Conservation (phyloP, 2,329 filamentous ascomycete species). For the Pezicula carpinea region DNA sequence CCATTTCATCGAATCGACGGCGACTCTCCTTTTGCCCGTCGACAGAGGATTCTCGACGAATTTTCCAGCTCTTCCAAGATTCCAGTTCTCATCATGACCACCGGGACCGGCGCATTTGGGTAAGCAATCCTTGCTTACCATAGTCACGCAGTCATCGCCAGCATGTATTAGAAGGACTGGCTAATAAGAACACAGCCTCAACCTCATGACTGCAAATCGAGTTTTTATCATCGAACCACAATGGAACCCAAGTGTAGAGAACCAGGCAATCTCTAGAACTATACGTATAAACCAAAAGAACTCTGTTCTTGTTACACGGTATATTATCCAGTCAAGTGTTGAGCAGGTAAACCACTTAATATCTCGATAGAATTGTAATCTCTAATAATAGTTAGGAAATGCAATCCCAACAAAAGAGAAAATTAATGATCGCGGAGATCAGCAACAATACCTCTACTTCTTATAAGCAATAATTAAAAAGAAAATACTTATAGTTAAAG, state of each 20-base stretch:
- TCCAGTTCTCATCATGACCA: slow-evolving; percentile 41
- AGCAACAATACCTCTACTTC: too few relatives aligned
- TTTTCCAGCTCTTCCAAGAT: slow-evolving; percentile 29
- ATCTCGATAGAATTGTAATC: neutral
- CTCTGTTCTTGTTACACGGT: slow-evolving; percentile 20
- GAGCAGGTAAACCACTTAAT: slow-evolving; percentile 13
- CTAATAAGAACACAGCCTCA: slow-evolving; percentile 7
- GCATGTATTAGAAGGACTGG: slow-evolving; percentile 2
- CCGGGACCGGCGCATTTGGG: slow-evolving; percentile 14
- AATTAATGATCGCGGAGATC: slow-evolving; percentile 11
- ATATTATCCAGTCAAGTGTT: slow-evolving; percentile 24
- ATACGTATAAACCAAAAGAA: slow-evolving; percentile 21
- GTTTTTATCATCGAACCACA: slow-evolving; percentile 27
- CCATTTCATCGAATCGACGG: slow-evolving; percentile 40
- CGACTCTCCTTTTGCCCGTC: slow-evolving; percentile 29
- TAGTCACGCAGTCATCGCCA: neutral
- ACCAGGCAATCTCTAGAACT: slow-evolving; percentile 21
- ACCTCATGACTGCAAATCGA: slow-evolving; percentile 19
- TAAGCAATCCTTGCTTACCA: slow-evolving; percentile 4
- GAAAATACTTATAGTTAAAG: too few relatives aligned
- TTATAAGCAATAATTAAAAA: too few relatives aligned
- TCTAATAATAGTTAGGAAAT: slow-evolving; percentile 9
- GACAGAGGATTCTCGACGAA: slow-evolving; percentile 33
- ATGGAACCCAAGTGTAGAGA: slow-evolving; percentile 28
- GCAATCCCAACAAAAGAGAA: slow-evolving; percentile 11